Evolutionary conservation across 306 rosid genomes (phyloP).

Genomic region (Cucurbita maxima): DNA sequence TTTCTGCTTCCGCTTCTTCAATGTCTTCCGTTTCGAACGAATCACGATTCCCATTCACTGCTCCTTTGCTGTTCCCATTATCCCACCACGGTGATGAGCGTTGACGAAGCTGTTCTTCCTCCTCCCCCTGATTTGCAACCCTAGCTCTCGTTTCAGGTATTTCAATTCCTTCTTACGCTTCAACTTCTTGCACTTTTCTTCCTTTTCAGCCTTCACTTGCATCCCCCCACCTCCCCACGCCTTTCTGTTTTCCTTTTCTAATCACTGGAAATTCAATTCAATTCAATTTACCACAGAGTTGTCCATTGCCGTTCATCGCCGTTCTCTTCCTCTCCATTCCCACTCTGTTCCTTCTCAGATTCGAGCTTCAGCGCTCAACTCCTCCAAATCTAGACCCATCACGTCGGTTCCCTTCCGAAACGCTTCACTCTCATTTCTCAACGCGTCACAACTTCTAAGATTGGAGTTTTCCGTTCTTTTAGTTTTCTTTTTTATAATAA

Average conservation of each 20-base stretch:
- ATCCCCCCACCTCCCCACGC: neutral
- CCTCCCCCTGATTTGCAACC: neutral
- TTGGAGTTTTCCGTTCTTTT: neutral
- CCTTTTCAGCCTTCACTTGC: neutral
- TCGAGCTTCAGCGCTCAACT: neutral
- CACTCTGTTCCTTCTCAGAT: neutral
- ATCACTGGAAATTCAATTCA: neutral
- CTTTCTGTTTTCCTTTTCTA: neutral
- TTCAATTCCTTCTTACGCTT: neutral
- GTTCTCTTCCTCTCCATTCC: too few species aligned
- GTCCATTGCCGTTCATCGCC: neutral
- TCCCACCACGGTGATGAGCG: neutral
- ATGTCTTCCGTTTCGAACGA: neutral
- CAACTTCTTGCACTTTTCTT: neutral
- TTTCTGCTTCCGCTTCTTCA: neutral
- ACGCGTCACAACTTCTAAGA: neutral
- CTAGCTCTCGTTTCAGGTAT: conserved; percentile 1
- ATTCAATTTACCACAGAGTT: neutral
- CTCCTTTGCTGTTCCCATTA: conserved; percentile 2
- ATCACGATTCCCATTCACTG: neutral
- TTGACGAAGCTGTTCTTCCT: neutral
- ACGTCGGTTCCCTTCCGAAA: too few species aligned
- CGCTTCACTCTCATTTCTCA: neutral
- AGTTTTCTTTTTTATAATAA: neutral
- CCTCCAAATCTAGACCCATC: neutral